These are phyloP conservation scores for Urochloa ruziziensis DNA, from an alignment of 176 grass and related monocot species.

Conservation along the genomic window DNA sequence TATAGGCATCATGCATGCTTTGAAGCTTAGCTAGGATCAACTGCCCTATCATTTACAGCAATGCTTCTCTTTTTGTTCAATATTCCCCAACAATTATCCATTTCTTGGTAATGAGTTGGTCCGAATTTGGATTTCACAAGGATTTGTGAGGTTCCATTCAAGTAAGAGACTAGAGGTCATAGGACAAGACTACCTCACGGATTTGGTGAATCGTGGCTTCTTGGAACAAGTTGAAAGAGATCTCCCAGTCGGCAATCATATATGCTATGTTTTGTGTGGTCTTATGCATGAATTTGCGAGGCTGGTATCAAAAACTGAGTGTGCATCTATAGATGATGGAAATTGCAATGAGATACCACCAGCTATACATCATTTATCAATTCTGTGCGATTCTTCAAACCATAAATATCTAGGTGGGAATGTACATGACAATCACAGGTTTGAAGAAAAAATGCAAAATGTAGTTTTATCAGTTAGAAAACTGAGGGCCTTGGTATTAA, in stretches of 20 bases:
- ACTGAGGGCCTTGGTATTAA: too few relatives aligned
- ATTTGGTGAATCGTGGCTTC: conserved; percentile 21
- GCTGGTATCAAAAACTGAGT: too few relatives aligned
- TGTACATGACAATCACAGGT: too few relatives aligned
- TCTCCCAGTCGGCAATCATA: background rate
- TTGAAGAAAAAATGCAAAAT: too few relatives aligned
- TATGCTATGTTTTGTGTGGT: conserved; percentile 17
- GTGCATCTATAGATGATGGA: too few relatives aligned
- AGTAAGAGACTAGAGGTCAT: conserved; percentile 23
- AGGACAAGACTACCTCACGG: conserved; percentile 19
- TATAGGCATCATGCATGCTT: conserved; percentile 31
- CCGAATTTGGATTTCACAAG: conserved; percentile 45
- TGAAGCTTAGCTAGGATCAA: conserved; percentile 26
- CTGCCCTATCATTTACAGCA: conserved; percentile 29
- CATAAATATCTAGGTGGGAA: too few relatives aligned
- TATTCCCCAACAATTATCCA: background rate
- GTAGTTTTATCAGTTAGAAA: too few relatives aligned
- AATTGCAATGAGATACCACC: too few relatives aligned
- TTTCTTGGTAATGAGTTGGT: background rate
- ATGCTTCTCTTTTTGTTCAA: background rate
- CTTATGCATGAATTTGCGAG: conserved; percentile 8
- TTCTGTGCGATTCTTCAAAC: too few relatives aligned
- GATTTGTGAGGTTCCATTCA: conserved; percentile 6
- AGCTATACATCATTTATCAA: too few relatives aligned
- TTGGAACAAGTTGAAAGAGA: background rate